Conservation (phyloP, 768 basidiomycete species). For the Suillus placidus region DNA sequence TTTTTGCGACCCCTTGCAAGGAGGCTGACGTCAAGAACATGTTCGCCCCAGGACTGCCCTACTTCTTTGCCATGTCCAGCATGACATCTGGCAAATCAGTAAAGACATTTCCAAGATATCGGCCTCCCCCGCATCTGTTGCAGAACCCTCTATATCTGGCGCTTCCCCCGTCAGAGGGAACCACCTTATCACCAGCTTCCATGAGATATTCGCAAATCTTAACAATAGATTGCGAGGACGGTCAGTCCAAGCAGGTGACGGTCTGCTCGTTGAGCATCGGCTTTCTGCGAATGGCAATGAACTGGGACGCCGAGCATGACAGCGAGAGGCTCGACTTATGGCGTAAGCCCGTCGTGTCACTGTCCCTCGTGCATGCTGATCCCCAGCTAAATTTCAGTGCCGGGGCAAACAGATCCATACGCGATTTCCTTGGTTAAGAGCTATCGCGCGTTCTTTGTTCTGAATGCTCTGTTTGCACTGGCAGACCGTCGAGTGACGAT, state of each 20-base stretch:
- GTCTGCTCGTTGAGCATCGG: background rate
- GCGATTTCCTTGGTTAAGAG: conserved; percentile 23
- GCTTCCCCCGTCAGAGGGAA: background rate
- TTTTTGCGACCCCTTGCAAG: conserved; percentile 11
- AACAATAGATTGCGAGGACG: background rate
- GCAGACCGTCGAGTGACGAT: conserved; percentile 7
- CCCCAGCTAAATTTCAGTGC: conserved; percentile 9
- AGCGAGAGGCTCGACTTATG: background rate
- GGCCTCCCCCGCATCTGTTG: conserved; percentile 1
- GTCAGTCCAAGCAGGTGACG: background rate
- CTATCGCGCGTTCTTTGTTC: conserved; percentile 13
- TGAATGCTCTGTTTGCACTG: conserved; percentile 16
- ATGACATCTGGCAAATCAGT: conserved; percentile 23
- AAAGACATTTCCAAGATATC: conserved; percentile 28
- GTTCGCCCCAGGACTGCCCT: conserved; percentile 28
- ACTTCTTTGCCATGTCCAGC: conserved; percentile 24
- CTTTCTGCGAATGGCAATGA: background rate
- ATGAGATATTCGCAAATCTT: background rate
- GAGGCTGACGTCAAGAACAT: conserved; percentile 23
- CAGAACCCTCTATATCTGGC: background rate
- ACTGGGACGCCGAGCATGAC: background rate
- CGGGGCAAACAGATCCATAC: conserved; percentile 22
- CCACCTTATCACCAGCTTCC: background rate
- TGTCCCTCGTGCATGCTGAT: background rate
- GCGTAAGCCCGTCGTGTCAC: background rate